Evolutionary conservation across 1,284 basidiomycete genomes (phyloP).

Genomic region (Athelia sp.): DNA sequence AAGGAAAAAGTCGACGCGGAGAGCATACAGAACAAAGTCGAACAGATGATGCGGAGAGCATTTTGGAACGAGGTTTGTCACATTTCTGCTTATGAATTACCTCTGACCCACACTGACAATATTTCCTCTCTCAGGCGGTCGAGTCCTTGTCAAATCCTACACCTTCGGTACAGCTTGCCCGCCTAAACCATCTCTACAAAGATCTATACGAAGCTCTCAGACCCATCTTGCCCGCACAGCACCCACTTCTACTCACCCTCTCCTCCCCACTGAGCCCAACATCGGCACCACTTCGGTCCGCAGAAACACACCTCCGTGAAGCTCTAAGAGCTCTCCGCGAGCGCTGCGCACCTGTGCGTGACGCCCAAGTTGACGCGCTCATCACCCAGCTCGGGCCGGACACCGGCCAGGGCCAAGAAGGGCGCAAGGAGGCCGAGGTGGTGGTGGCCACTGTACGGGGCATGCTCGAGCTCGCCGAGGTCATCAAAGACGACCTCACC

Average conservation of each 20-base stretch:
- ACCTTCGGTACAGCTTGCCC: conserved; percentile 40
- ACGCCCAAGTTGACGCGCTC: conserved; percentile 44
- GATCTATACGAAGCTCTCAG: conserved; percentile 46
- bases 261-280: conserved; percentile 59
- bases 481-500: conserved; percentile 62
- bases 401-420: conserved; percentile 13
- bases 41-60: conserved; percentile 49
- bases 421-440: conserved; percentile 28
- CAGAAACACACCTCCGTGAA: conserved; percentile 44
- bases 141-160: conserved; percentile 37
- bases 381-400: conserved; percentile 33
- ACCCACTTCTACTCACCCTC: conserved; percentile 43
- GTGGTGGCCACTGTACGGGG: conserved; percentile 40
- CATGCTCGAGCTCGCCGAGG: conserved; percentile 44
- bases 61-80: conserved; percentile 68
- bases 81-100: too few species aligned
- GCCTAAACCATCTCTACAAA: conserved; percentile 47
- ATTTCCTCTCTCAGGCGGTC: conserved; percentile 29
- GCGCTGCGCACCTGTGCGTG: conserved; percentile 64
- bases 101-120: background rate
- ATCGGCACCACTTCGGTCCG: conserved; percentile 57
- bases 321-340: conserved; percentile 42
- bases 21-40: conserved; percentile 44
- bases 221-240: conserved; percentile 47
- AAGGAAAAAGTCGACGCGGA: conserved; percentile 20